phyloP scores from a whole-genome alignment of 768 basidiomycete genomes.

The Lactarius sanguifluus region DNA sequence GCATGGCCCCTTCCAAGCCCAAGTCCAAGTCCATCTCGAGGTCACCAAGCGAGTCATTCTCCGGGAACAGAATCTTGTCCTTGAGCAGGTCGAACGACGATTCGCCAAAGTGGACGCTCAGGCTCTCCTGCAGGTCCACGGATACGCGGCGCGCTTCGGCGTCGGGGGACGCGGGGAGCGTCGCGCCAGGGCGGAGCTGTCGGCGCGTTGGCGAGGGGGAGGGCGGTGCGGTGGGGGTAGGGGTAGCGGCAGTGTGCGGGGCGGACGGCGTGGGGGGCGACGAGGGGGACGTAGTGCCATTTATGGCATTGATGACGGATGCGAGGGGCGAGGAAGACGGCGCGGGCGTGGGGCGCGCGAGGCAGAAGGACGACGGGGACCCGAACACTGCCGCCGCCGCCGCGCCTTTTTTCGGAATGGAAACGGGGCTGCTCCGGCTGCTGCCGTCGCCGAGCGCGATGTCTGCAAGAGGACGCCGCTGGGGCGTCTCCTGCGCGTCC shows the following conservation, averaged over 20 bases:
- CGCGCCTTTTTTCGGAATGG: background rate
- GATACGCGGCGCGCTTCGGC: slow-evolving; percentile 23
- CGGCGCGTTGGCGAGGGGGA: slow-evolving; percentile 23
- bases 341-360: slow-evolving; percentile 36
- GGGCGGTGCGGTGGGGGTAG: slow-evolving; percentile 19
- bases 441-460: slow-evolving; percentile 24
- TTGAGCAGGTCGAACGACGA: slow-evolving; percentile 30
- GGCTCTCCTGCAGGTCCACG: slow-evolving; percentile 24
- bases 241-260: slow-evolving; percentile 20
- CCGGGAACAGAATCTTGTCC: slow-evolving; percentile 26
- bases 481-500: slow-evolving; percentile 3
- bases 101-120: slow-evolving; percentile 28
- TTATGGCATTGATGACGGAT: slow-evolving; percentile 30
- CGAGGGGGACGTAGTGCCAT: slow-evolving; percentile 17
- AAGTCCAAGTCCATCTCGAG: slow-evolving; percentile 22
- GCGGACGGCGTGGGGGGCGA: slow-evolving; percentile 15
- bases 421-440: slow-evolving; percentile 9
- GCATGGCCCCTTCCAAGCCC: background rate
- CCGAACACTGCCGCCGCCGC: background rate
- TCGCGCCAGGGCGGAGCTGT: slow-evolving; percentile 9
- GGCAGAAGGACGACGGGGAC: slow-evolving; percentile 16
- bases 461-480: slow-evolving; percentile 28
- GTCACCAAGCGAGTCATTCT: slow-evolving; percentile 26
- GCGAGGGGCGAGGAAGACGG: slow-evolving; percentile 31
- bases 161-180: background rate